Conservation (phyloP, 768 basidiomycete species). For the Auriscalpium orientale region DNA sequence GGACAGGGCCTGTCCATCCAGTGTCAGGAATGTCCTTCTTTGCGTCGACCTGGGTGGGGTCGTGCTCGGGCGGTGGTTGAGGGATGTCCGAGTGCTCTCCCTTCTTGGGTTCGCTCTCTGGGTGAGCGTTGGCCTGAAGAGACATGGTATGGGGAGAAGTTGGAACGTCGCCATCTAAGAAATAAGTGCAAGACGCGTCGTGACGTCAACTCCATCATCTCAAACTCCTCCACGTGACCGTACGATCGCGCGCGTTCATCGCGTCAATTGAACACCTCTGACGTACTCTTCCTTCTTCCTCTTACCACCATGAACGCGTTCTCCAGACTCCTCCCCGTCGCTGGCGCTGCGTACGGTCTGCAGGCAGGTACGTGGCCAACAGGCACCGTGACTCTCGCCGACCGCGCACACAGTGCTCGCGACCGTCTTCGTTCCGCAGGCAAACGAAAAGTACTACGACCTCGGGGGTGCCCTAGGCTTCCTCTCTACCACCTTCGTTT, state of each 20-base stretch:
- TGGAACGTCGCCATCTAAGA: no score
- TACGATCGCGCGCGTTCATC: neutral
- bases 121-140: neutral
- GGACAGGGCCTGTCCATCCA: conserved; percentile 19
- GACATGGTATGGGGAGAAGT: neutral
- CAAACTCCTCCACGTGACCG: neutral
- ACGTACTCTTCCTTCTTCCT: neutral
- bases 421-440: conserved; percentile 53
- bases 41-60: conserved; percentile 3
- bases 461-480: conserved; percentile 60
- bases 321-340: conserved; percentile 44
- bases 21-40: conserved; percentile 18
- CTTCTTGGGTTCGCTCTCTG: neutral
- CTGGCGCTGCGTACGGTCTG: conserved; percentile 42
- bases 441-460: conserved; percentile 62
- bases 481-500: conserved; percentile 50
- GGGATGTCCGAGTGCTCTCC: conserved; percentile 16
- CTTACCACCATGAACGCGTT: conserved; percentile 35
- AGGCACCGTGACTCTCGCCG: neutral
- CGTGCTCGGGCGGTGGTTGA: conserved; percentile 17
- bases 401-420: conserved; percentile 37
- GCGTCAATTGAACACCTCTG: neutral
- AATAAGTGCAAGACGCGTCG: neutral
- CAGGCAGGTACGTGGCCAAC: conserved; percentile 35
- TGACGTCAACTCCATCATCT: neutral